Base-by-base conservation (phyloP, 192 early-diverging fungal species). In the Radiomyces spectabilis region DNA sequence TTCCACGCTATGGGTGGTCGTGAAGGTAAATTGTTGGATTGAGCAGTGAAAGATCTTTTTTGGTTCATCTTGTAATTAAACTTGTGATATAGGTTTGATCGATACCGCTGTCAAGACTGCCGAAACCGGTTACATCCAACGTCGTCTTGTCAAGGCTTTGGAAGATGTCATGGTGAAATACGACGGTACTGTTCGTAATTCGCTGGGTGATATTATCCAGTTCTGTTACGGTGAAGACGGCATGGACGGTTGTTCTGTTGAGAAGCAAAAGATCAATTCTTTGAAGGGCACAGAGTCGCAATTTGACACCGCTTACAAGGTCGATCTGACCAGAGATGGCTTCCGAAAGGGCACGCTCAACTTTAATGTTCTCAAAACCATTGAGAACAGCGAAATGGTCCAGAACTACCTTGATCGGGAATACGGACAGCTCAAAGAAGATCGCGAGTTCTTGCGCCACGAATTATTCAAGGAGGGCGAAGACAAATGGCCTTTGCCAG, bases 1-100 rank as follows among this genome's bases (percentile, higher is more conserved):
- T 99, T 99, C 85, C 96, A 99, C 70, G 93, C 94, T 18, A 97
- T 97, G 94, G 94, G 93, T 78, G 96, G 96, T 62, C 92, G 96
- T 78, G 96, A 99, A 83, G 96, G 87, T 66, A 63, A 62, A 41
- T n/a, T n/a, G n/a, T n/a, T n/a, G n/a, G n/a, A n/a, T n/a, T n/a
- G n/a, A n/a, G n/a, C n/a, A 34, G 35, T 16, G 3, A 18, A 31
- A 25, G 18, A 48, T 48, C 15, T 48, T 22, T 22, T 25, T 48
- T 48, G 24, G 12, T 39, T 39, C 1, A 16, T 16, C 38, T 16
- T 16, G 13, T 47, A 31, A 32, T 47, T 24, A 34, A 30, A n/a
- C n/a, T n/a, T n/a, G n/a, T n/a, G n/a, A n/a, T 35, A 15, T 41
- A 73, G 84, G 96, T 75, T 73, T 98, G 69, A 98, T 96, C 63